Percentiles rank a stretch among this genome's conserved stretches.
These are phyloP conservation scores for Kodamaea alishanica DNA, from an alignment of 1,139 yeast species.

Conservation along the genomic window DNA sequence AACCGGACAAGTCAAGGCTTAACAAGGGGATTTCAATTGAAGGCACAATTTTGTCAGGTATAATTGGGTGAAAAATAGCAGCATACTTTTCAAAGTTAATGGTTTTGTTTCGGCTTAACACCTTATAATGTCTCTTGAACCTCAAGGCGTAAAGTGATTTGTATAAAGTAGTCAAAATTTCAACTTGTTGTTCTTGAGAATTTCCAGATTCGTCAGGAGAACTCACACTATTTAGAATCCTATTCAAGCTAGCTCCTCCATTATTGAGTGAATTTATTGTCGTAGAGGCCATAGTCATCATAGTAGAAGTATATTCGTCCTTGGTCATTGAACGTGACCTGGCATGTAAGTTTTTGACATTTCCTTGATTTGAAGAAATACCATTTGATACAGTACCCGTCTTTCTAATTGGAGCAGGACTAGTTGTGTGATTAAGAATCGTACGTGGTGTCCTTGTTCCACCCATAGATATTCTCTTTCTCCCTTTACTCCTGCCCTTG, in stretches of 20 bases:
- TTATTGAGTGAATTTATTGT: slow-evolving; percentile 8
- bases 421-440: slow-evolving; percentile 6
- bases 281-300: slow-evolving; percentile 9
- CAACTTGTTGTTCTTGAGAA: slow-evolving; percentile 14
- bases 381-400: slow-evolving; percentile 3
- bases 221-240: slow-evolving; percentile 8
- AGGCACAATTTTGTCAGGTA: slow-evolving; percentile 39
- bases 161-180: slow-evolving; percentile 32
- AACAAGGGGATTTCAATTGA: slow-evolving; percentile 38
- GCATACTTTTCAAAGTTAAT: slow-evolving; percentile 10
- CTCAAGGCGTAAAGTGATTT: slow-evolving; percentile 36
- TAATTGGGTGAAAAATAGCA: slow-evolving; percentile 36
- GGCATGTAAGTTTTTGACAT: slow-evolving; percentile 7
- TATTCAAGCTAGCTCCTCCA: slow-evolving; percentile 12
- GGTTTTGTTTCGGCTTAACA: slow-evolving; percentile 9
- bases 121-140: slow-evolving; percentile 26
- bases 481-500: slow-evolving; percentile 3
- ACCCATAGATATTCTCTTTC: slow-evolving; percentile 7
- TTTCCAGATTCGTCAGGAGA: slow-evolving; percentile 7
- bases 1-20: slow-evolving; percentile 32
- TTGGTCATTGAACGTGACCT: slow-evolving; percentile 13
- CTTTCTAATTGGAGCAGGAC: slow-evolving; percentile 10
- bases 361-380: slow-evolving; percentile 5
- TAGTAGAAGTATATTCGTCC: slow-evolving; percentile 11
- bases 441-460: slow-evolving; percentile 8